Conservation (phyloP, 2,329 filamentous ascomycete genomes). For the Sporothrix curviconia region DNA sequence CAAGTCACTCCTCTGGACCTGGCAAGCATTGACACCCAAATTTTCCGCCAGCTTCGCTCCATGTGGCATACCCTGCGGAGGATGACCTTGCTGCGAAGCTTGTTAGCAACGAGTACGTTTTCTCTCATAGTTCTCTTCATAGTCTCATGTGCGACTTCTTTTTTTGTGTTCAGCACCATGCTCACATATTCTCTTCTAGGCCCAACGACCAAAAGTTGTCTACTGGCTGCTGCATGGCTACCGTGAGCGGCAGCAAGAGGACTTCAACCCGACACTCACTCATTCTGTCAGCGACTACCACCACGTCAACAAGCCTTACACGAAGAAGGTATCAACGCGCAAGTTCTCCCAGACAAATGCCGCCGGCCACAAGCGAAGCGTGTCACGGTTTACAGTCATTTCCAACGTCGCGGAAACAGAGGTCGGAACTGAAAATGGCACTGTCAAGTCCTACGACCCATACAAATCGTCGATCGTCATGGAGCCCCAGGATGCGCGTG, state of each 20-base stretch:
- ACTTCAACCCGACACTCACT: slow-evolving; percentile 73
- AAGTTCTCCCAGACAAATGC: slow-evolving; percentile 46
- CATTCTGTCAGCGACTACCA: slow-evolving; percentile 90
- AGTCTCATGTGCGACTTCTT: not conserved
- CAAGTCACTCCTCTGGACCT: slow-evolving; percentile 51
- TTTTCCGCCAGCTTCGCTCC: slow-evolving; percentile 78
- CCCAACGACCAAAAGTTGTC: slow-evolving; percentile 84
- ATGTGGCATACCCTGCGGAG: slow-evolving; percentile 85
- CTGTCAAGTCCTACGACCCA: slow-evolving; percentile 69
- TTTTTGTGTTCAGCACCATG: too few relatives aligned
- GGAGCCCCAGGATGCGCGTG: slow-evolving; percentile 37
- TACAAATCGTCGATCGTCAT: slow-evolving; percentile 62
- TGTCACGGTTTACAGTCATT: slow-evolving; percentile 59
- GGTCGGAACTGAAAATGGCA: slow-evolving; percentile 34
- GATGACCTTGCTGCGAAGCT: slow-evolving; percentile 64
- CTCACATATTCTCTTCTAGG: slow-evolving; percentile 41
- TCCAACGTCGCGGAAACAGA: slow-evolving; percentile 51
- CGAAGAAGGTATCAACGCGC: slow-evolving; percentile 55
- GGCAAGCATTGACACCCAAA: slow-evolving; percentile 70
- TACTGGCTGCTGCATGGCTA: slow-evolving; percentile 81
- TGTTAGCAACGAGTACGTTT: slow-evolving; percentile 54
- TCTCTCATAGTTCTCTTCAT: not conserved
- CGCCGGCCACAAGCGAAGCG: slow-evolving; percentile 45
- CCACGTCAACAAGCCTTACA: slow-evolving; percentile 59
- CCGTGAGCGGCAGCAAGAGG: slow-evolving; percentile 75